Base-by-base conservation (phyloP, 129 eudicot species). In the Logfia minima region DNA sequence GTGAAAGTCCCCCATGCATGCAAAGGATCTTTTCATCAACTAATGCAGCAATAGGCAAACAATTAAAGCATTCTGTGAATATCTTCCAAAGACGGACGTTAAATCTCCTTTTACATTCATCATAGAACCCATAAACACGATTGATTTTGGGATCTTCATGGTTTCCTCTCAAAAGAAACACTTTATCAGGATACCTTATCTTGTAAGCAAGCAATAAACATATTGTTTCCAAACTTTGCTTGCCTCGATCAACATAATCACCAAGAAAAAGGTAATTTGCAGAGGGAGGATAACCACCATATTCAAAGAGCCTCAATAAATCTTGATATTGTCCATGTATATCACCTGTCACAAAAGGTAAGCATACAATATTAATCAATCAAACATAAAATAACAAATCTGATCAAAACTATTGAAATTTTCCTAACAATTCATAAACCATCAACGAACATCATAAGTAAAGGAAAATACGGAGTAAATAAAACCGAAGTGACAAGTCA, bases 1-100 rank as follows among this genome's bases (percentile, higher is more conserved):
- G 98, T 4, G 98, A 92, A 67, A 92, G 90, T 19, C 98, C 98
- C 11, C 98, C 98, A 68, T 92, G 98, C 98, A 92, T 90, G 75
- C 98, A 92, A 51, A 92, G 19, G 48, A 92, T 92, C 81, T 90
- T 92, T 4, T 86, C 92, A 68, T 90, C 96, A 45, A 92, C 86
- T 28, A 92, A 82, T 53, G 98, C 98, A 35, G 90, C 86, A 64
- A 90, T 80, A 22, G 98, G 96, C 86, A 92, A 85, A 75, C 98
- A 90, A 75, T 88, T 88, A 62, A 92, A 92, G 82, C 97, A 92
- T 34, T 91, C 97, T 16, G 90, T 87, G 74, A 91, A 91, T 58
- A 87, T 89, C 85, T 92, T 92, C 97, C 98, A 92, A 7, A 92
- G 81, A 21, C 98, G 87, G 29, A 90, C 92, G 32, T 88, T 92